A percentile compares a stretch with the other conserved stretches of the same genome.
phyloP scores from a whole-genome alignment of 2,329 filamentous ascomycete genomes.

The Pyrenophora teres region DNA sequence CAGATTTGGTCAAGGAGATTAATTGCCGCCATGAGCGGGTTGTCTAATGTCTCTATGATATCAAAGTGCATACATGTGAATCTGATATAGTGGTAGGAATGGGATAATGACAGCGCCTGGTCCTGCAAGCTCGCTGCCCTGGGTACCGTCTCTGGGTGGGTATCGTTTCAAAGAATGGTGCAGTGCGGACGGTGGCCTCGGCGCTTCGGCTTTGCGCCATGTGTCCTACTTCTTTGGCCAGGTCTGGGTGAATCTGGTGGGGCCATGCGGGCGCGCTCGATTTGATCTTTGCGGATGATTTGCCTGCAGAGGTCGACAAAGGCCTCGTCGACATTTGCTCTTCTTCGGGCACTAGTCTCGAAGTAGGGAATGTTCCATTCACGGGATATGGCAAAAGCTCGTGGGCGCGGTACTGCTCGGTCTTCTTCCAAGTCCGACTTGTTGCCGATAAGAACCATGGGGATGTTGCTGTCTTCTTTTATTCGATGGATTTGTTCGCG shows the following conservation, averaged over 20 bases:
- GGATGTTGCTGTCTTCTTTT: conserved; percentile 83
- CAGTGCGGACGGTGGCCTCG: conserved; percentile 31
- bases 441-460: conserved; percentile 90
- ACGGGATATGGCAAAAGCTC: conserved; percentile 83
- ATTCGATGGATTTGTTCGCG: conserved; percentile 90
- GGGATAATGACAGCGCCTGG: conserved; percentile 20
- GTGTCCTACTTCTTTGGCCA: conserved; percentile 13
- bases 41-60: conserved; percentile 30
- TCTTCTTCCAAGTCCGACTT: conserved; percentile 90
- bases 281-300: conserved; percentile 75
- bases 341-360: conserved; percentile 80
- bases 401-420: conserved; percentile 74
- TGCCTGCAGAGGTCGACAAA: conserved; percentile 84
- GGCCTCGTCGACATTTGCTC: conserved; percentile 88
- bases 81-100: conserved; percentile 10
- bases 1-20: conserved; percentile 12
- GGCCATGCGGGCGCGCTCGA: conserved; percentile 30
- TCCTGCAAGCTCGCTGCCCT: conserved; percentile 31
- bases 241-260: conserved; percentile 23
- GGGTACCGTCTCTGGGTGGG: conserved; percentile 22
- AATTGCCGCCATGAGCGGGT: conserved; percentile 25
- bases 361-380: conserved; percentile 90
- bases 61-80: conserved; percentile 11
- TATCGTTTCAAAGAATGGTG: conserved; percentile 36
- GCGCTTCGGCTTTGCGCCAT: conserved; percentile 12